Evolutionary conservation across 768 basidiomycete species (phyloP), one percentile per base, ranked within the genome.

Genomic region (Russula earlei): DNA sequence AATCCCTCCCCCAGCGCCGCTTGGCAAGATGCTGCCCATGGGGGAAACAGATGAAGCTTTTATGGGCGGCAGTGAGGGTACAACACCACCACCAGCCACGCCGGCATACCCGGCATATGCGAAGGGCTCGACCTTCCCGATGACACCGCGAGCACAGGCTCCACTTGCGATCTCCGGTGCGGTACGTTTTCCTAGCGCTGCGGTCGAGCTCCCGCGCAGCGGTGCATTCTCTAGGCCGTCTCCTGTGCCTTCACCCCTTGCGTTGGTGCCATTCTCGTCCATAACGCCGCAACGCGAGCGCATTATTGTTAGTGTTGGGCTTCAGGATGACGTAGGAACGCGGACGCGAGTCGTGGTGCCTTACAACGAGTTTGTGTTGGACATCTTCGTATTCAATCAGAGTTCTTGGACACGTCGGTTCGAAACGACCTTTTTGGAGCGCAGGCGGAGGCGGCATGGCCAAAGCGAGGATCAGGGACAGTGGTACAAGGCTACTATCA

Each of bases 321-420:
- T 79, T 27, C 65, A 65, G 1, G 64, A 64, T 11, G 54, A 61
- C 63, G 45, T 10, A 9, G 37, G 40, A 14, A 44, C 45, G 36
- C 38, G 56, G 29, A 41, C 44, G 70, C 58, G 80, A 1, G 52
- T 74, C 70, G 82, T 92, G 64, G 84, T 81, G 60, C 86, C 87
- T 17, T 72, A 85, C 25, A 82, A 88, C 62, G 72, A 77, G 48
- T 93, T 93, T 66, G 84, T 82, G 49, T 68, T 93, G 63, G 90
- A 93, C 58, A 84, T 92, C 3, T 92, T 93, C 63, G 87, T 92
- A 52, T 91, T 85, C 63, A 93, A 92, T 64, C 84, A 84, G 69
- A 83, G 81, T 43, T 72, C 78, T 42, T 83, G 85, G 82, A 83
- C 82, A 49, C 76, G 89, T 56, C 68, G 87, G 61, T 87, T 91